Base-by-base conservation (phyloP, 768 basidiomycete genomes). In the Sarcodon aspratus region DNA sequence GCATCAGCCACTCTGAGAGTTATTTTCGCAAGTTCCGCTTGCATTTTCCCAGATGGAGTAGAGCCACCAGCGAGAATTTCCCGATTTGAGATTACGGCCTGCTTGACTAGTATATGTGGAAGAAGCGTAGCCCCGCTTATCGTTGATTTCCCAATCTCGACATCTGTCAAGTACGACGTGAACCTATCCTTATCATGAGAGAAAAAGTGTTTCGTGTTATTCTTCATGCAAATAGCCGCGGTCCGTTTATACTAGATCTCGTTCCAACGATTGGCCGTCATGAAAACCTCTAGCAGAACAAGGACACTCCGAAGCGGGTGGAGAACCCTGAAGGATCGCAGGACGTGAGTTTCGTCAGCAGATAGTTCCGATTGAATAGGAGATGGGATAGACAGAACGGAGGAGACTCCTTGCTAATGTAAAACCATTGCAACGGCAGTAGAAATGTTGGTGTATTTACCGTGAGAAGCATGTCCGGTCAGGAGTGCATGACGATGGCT, bases 121-220 rank as follows among this genome's bases (percentile, higher is more conserved):
- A 81, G 61, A 13, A 85, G 72, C 4, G 79, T 78, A 3, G 82
- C 82, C 5, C 84, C 85, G 45, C 76, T 78, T 51, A 87, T 82
- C 21, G 55, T 66, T 55, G 61, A 67, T 57, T 70, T 70, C 1
- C 82, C 82, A 1, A 59, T 61, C 55, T 80, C 75, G 27, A 86
- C 80, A 2, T 69, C 67, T 4, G 64, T 52, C 4, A 87, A 68
- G 58, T 81, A 87, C 47, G 63, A 55, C 52, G 74, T 59, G 63
- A 86, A 85, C 7, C 85, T 68, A 3, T 69, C 65, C 0, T 66
- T 65, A 50, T 89, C 84, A 56, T 81, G 80, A 35, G 60, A 55
- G 59, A 69, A 69, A 65, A 89, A 87, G 7, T 54, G 61, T 2
- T 61, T 60, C 46, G 66, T 75, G 67, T 84, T 79, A 13, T 62